Evolutionary conservation across 2,329 filamentous ascomycete genomes (phyloP).

Genomic region (Botrytis cinerea): DNA sequence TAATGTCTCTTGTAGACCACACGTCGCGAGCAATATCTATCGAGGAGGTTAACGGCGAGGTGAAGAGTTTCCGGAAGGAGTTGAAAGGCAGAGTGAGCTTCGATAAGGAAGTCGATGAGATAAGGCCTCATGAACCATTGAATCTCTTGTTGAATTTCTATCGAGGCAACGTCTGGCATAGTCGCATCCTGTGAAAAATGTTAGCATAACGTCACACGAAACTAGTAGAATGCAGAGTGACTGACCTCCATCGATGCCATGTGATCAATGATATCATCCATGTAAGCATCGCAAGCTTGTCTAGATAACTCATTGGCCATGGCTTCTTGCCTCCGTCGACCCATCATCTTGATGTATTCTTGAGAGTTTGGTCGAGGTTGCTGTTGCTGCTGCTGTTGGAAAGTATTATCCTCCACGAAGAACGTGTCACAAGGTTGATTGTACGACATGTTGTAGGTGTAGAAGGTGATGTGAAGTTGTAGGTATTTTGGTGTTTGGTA

Average conservation of each 20-base stretch:
- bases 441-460: slow-evolving; percentile 39
- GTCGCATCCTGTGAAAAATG: slow-evolving; percentile 67
- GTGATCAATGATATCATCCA: slow-evolving; percentile 91
- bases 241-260: slow-evolving; percentile 88
- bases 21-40: slow-evolving; percentile 95
- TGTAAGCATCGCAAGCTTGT: slow-evolving; percentile 83
- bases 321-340: slow-evolving; percentile 80
- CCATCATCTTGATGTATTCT: slow-evolving; percentile 76
- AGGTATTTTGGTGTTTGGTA: slow-evolving; percentile 19
- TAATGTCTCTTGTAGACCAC: slow-evolving; percentile 99
- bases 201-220: slow-evolving; percentile 33
- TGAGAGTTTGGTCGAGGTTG: slow-evolving; percentile 49
- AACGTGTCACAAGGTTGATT: slow-evolving; percentile 63
- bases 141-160: slow-evolving; percentile 98
- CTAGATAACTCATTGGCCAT: slow-evolving; percentile 88
- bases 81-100: slow-evolving; percentile 93
- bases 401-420: slow-evolving; percentile 60
- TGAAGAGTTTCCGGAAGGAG: slow-evolving; percentile 93
- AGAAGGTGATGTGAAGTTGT: slow-evolving; percentile 29
- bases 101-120: slow-evolving; percentile 95
- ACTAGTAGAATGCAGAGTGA: slow-evolving; percentile 27
- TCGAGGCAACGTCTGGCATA: slow-evolving; percentile 91
- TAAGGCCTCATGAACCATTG: slow-evolving; percentile 99
- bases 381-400: slow-evolving; percentile 21
- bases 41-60: slow-evolving; percentile 92